A percentile compares a stretch with the other conserved stretches of the same genome.
These are phyloP conservation scores for Neurospora sp. DNA, from an alignment of 495 filamentous ascomycete genomes.

Conservation along the genomic window DNA sequence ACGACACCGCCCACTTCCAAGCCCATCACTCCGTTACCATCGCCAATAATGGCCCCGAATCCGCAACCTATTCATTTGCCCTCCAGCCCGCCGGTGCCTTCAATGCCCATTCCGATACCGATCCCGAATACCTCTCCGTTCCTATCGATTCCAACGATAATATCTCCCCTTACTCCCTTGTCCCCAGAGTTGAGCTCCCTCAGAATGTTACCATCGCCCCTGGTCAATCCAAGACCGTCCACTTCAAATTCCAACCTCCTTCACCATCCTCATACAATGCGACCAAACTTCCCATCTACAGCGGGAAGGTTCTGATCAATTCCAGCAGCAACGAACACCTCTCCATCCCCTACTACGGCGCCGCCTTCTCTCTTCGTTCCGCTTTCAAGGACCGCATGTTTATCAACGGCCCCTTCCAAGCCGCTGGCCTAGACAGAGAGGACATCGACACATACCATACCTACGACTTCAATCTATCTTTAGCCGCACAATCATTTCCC, in stretches of 20 bases:
- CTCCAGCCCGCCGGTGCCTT: constrained; percentile 14
- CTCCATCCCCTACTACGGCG: constrained; percentile 20
- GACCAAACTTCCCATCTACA: constrained; percentile 22
- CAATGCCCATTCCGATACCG: background rate
- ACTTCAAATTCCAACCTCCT: constrained; percentile 20
- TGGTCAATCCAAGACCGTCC: constrained; percentile 16
- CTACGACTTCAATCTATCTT: constrained; percentile 18
- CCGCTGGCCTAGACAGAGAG: constrained; percentile 6
- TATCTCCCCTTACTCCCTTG: constrained; percentile 4
- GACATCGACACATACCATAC: constrained; percentile 13
- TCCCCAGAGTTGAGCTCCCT: constrained; percentile 4
- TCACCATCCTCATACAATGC: constrained; percentile 3
- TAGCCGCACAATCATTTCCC: constrained; percentile 9
- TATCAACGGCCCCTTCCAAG: constrained; percentile 5
- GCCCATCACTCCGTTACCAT: constrained; percentile 26
- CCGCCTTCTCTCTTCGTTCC: constrained; percentile 9
- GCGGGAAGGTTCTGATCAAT: constrained; percentile 25
- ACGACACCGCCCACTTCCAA: constrained; percentile 32
- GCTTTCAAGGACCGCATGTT: constrained; percentile 1
- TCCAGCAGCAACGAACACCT: constrained; percentile 23
- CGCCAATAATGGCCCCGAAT: constrained; percentile 28
- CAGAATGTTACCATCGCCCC: constrained; percentile 4
- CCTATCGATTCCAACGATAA: background rate
- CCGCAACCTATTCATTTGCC: constrained; percentile 26
- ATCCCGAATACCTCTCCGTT: constrained; percentile 1